These are phyloP conservation scores for Fusarium oligoseptatum DNA, from an alignment of 2,329 filamentous ascomycete genomes.

Conservation along the genomic window DNA sequence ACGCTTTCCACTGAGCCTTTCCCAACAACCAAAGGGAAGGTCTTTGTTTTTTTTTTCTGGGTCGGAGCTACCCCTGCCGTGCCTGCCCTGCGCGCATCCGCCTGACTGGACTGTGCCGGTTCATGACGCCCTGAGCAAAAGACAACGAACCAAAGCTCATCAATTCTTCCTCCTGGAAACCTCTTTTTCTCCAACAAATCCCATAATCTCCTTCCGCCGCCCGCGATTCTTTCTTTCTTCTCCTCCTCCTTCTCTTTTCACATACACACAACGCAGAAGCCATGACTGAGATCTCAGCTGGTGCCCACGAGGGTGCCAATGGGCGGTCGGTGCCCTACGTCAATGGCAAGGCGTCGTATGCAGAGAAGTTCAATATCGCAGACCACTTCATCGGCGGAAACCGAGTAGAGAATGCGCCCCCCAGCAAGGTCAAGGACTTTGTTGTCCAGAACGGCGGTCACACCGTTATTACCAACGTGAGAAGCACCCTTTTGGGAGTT, in stretches of 20 bases:
- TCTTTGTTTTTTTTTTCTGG: conserved; percentile 38
- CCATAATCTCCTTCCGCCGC: conserved; percentile 26
- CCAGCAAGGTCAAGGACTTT: conserved; percentile 96
- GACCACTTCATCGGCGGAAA: conserved; percentile 98
- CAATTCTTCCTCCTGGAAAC: conserved; percentile 25
- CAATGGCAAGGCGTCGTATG: conserved; percentile 76
- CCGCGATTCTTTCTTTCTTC: conserved; percentile 13
- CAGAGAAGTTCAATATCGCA: conserved; percentile 85
- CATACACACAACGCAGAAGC: conserved; percentile 46
- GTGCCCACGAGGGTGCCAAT: conserved; percentile 57
- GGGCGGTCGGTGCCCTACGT: conserved; percentile 64
- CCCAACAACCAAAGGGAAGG: conserved; percentile 36
- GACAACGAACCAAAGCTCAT: conserved; percentile 30
- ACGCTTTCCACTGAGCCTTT: conserved; percentile 23
- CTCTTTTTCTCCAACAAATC: conserved; percentile 29
- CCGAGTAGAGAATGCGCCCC: conserved; percentile 82
- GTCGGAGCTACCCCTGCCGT: conserved; percentile 47
- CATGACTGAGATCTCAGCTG: conserved; percentile 64
- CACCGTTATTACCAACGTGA: conserved; percentile 97
- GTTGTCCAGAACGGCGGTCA: conserved; percentile 90
- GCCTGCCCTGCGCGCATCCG: conserved; percentile 30
- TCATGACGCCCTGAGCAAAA: conserved; percentile 47
- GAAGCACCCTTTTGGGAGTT: conserved; percentile 50
- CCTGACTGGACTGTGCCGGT: conserved; percentile 37
- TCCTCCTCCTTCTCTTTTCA: conserved; percentile 34